Evolutionary conservation across 2,329 filamentous ascomycete species (phyloP).

Genomic region (Xenoacremonium recifei): DNA sequence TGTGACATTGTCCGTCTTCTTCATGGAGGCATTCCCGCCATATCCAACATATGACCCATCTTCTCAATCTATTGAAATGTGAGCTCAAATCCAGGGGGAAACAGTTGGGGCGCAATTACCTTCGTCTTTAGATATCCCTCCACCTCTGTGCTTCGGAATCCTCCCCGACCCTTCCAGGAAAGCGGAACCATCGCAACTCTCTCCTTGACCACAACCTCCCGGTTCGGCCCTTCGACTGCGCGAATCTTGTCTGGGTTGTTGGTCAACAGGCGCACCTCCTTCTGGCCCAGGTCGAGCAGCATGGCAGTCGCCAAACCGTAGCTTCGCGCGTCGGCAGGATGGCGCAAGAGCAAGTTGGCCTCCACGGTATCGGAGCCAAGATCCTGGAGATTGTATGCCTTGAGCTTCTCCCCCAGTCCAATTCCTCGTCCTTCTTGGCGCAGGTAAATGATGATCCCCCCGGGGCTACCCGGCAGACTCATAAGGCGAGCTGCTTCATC

Average conservation of each 20-base stretch:
- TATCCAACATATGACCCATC: conserved; percentile 78
- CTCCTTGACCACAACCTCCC: conserved; percentile 85
- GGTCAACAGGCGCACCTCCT: conserved; percentile 78
- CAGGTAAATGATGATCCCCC: conserved; percentile 89
- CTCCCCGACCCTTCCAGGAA: conserved; percentile 83
- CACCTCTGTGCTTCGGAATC: conserved; percentile 83
- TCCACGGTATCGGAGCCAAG: conserved; percentile 97
- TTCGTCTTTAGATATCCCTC: conserved; percentile 95
- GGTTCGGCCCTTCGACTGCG: conserved; percentile 86
- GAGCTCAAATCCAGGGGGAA: not conserved
- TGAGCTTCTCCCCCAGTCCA: conserved; percentile 90
- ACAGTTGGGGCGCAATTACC: conserved; percentile 47
- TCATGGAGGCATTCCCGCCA: conserved; percentile 34
- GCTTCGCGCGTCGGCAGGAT: conserved; percentile 90
- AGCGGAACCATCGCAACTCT: conserved; percentile 93
- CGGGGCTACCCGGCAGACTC: conserved; percentile 63
- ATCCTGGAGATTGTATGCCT: conserved; percentile 97
- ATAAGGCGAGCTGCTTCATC: conserved; percentile 95
- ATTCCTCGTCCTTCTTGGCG: conserved; percentile 96
- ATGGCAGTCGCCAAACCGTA: conserved; percentile 98
- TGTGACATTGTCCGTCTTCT: not conserved
- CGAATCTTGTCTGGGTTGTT: conserved; percentile 98
- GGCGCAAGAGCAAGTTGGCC: conserved; percentile 84
- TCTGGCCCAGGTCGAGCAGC: conserved; percentile 78
- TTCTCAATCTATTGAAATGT: conserved; percentile 67